A percentile compares a stretch with the other conserved stretches of the same genome.
phyloP scores from a whole-genome alignment of 805 yeast genomes.

The Diddensiella transvaalensis region DNA sequence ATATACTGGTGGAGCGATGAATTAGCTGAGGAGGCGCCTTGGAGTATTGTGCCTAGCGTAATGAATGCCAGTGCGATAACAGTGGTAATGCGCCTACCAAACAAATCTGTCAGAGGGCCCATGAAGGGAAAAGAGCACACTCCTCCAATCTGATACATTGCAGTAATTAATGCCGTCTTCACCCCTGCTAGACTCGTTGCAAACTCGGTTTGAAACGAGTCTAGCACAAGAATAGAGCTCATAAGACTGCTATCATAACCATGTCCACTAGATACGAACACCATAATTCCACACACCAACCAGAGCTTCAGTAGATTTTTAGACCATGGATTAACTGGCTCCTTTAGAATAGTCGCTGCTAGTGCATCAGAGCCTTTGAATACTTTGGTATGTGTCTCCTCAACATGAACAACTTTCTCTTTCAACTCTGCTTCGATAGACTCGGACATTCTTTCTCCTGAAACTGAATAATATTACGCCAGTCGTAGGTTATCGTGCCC shows the following conservation, averaged over 20 bases:
- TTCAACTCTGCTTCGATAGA: no score
- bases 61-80: conserved; percentile 8
- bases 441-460: no score
- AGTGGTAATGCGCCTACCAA: conserved; percentile 14
- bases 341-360: neutral
- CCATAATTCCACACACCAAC: conserved; percentile 7
- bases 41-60: conserved; percentile 9
- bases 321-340: conserved; percentile 9
- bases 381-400: no score
- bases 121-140: conserved; percentile 12
- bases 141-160: conserved; percentile 17
- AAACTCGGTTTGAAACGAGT: conserved; percentile 8
- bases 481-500: no score
- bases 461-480: no score
- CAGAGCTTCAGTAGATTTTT: neutral
- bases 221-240: conserved; percentile 6
- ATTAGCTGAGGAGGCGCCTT: conserved; percentile 9
- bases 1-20: conserved; percentile 11
- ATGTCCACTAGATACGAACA: conserved; percentile 14
- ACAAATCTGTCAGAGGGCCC: conserved; percentile 8
- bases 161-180: conserved; percentile 13
- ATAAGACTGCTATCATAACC: conserved; percentile 15
- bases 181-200: conserved; percentile 9
- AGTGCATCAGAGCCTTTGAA: conserved; percentile 6
- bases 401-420: no score